Conservation (phyloP, 2,329 filamentous ascomycete species). For the Neofusicoccum umdonicola region DNA sequence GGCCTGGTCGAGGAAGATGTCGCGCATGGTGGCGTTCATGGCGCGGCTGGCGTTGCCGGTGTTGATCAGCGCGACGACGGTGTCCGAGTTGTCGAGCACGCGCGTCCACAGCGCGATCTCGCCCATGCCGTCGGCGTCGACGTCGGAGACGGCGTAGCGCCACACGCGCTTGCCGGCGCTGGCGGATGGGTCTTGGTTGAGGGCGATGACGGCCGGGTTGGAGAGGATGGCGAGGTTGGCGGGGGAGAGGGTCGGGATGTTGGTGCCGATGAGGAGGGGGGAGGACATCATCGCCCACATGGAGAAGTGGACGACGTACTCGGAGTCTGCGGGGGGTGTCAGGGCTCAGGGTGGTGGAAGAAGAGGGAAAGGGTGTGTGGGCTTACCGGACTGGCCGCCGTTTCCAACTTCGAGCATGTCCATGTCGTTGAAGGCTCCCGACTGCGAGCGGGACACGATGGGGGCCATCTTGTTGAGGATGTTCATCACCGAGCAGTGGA, state of each 20-base stretch:
- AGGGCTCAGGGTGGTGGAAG: too few species aligned
- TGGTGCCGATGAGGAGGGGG: slow-evolving; percentile 49
- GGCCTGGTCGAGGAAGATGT: slow-evolving; percentile 53
- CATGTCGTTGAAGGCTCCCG: slow-evolving; percentile 50
- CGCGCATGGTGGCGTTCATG: slow-evolving; percentile 52
- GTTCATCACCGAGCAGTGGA: slow-evolving; percentile 50
- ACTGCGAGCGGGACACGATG: slow-evolving; percentile 40
- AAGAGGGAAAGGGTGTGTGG: neutral
- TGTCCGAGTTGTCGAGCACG: slow-evolving; percentile 45
- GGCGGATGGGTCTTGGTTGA: slow-evolving; percentile 48
- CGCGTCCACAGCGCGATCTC: slow-evolving; percentile 54
- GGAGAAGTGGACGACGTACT: slow-evolving; percentile 46
- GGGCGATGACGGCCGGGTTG: slow-evolving; percentile 51
- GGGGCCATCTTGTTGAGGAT: slow-evolving; percentile 50
- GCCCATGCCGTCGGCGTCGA: slow-evolving; percentile 43
- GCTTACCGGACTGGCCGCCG: slow-evolving; percentile 29
- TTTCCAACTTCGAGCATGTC: slow-evolving; percentile 52
- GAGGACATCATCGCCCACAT: slow-evolving; percentile 52
- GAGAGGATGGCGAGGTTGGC: slow-evolving; percentile 46
- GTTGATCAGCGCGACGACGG: slow-evolving; percentile 53
- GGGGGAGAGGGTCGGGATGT: slow-evolving; percentile 40
- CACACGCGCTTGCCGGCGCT: slow-evolving; percentile 45
- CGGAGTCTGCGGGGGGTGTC: slow-evolving; percentile 31
- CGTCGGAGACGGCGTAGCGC: slow-evolving; percentile 43
- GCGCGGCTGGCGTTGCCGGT: slow-evolving; percentile 41